Evolutionary conservation across 2,329 filamentous ascomycete genomes (phyloP).

Genomic region (Aspergillus novofumigatus): DNA sequence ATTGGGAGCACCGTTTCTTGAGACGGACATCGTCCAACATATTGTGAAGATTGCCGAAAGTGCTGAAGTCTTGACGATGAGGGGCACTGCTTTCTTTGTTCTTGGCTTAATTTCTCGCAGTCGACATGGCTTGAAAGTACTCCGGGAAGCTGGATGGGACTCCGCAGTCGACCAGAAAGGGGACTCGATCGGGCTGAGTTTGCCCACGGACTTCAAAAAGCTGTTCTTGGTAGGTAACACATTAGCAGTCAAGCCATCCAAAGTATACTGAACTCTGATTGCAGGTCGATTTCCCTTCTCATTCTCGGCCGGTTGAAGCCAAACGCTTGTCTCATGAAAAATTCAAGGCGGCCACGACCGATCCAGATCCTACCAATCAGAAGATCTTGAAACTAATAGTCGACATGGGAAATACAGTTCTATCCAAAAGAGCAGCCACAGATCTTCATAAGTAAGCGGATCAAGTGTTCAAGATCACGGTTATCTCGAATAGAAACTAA

Average conservation of each 20-base stretch:
- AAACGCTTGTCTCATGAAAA: slow-evolving; percentile 40
- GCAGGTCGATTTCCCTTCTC: slow-evolving; percentile 34
- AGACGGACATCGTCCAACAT: slow-evolving; percentile 78
- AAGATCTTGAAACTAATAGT: slow-evolving; percentile 80
- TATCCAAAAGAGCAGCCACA: slow-evolving; percentile 79
- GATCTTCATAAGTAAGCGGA: slow-evolving; percentile 62
- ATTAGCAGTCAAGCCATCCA: not conserved
- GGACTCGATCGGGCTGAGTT: slow-evolving; percentile 78
- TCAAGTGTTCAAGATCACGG: not conserved
- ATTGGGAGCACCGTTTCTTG: slow-evolving; percentile 87
- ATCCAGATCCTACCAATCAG: slow-evolving; percentile 60
- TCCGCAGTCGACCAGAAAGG: slow-evolving; percentile 81
- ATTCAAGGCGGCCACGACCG: slow-evolving; percentile 56
- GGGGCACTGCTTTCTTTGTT: slow-evolving; percentile 95
- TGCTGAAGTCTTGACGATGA: slow-evolving; percentile 84
- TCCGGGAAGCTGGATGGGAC: slow-evolving; percentile 89
- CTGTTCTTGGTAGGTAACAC: slow-evolving; percentile 65
- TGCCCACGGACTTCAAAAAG: slow-evolving; percentile 72
- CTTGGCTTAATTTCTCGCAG: slow-evolving; percentile 89
- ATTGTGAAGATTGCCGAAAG: slow-evolving; percentile 85
- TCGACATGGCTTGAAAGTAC: slow-evolving; percentile 83
- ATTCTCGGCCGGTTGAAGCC: slow-evolving; percentile 40
- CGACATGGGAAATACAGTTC: slow-evolving; percentile 87
- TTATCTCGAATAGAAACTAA: not conserved
- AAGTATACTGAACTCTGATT: not conserved